Conservation (phyloP, 2,329 filamentous ascomycete genomes). For the Fusarium sp. region DNA sequence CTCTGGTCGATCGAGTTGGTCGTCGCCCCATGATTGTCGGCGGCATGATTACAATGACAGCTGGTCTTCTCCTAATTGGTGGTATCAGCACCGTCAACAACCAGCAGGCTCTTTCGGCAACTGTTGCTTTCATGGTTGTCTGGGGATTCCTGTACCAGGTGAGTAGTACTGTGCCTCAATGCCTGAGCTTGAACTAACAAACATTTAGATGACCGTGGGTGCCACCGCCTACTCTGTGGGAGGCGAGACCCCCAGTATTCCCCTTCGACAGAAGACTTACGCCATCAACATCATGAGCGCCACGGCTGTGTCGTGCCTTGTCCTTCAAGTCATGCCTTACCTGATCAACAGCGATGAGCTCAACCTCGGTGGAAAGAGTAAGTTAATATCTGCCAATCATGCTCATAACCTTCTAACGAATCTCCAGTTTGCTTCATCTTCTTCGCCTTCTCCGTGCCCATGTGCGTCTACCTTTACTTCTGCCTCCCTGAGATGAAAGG, state of each 20-base stretch:
- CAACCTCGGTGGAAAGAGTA: conserved; percentile 45
- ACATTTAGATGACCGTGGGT: conserved; percentile 36
- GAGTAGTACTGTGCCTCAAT: neutral
- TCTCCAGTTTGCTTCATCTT: conserved; percentile 44
- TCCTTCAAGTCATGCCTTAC: conserved; percentile 45
- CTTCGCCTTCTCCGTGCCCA: conserved; percentile 43
- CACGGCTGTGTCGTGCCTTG: conserved; percentile 43
- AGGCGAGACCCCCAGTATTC: conserved; percentile 43
- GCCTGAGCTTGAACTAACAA: neutral
- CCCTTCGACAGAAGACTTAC: conserved; percentile 46
- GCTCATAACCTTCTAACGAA: neutral
- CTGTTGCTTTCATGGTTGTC: conserved; percentile 43
- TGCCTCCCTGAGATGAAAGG: conserved; percentile 49
- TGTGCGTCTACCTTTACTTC: conserved; percentile 47
- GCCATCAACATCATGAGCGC: conserved; percentile 46
- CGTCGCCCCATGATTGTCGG: conserved; percentile 6
- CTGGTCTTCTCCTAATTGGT: conserved; percentile 43
- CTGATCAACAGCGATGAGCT: conserved; percentile 42
- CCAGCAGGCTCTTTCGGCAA: conserved; percentile 33
- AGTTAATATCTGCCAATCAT: neutral
- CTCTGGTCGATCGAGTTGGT: conserved; percentile 1
- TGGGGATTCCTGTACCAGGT: conserved; percentile 44
- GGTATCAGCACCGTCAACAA: conserved; percentile 42
- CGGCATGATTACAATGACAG: conserved; percentile 40
- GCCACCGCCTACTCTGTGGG: conserved; percentile 44